Evolutionary conservation across 345 rosid species (phyloP).

Genomic region (Punica granatum): DNA sequence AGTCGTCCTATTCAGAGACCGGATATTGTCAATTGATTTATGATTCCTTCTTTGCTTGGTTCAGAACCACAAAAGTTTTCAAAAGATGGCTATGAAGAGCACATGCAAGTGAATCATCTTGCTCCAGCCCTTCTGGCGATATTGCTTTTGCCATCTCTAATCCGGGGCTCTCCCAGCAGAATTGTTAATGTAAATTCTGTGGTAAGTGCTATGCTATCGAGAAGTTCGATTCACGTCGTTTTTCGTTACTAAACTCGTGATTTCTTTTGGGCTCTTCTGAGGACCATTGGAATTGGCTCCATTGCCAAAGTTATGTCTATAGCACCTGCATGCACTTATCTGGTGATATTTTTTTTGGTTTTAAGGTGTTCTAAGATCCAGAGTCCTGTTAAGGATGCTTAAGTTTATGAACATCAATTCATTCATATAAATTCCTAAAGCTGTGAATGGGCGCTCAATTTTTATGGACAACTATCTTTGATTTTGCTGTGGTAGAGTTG

Average conservation of each 20-base stretch:
- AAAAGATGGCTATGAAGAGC: slow-evolving; percentile 83
- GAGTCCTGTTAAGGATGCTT: neutral
- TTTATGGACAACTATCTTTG: neutral
- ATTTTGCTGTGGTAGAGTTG: neutral
- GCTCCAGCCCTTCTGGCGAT: slow-evolving; percentile 87
- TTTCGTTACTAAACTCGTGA: neutral
- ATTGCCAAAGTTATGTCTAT: neutral
- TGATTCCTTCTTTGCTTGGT: slow-evolving; percentile 13
- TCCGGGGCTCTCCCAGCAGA: slow-evolving; percentile 93
- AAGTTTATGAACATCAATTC: neutral
- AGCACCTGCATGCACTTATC: neutral
- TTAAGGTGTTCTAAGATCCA: neutral
- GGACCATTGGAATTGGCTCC: neutral
- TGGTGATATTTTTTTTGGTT: neutral
- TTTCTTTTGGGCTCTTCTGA: neutral
- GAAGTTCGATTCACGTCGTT: neutral
- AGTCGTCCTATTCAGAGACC: neutral
- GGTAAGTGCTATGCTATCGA: slow-evolving; percentile 43
- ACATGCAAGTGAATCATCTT: slow-evolving; percentile 97
- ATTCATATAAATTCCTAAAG: neutral
- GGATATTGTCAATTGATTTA: neutral
- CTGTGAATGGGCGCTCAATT: neutral
- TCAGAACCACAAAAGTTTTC: slow-evolving; percentile 85
- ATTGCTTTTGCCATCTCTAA: slow-evolving; percentile 83
- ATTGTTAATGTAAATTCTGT: slow-evolving; percentile 89